These are phyloP conservation scores for Wickerhamomyces kurtzmanii DNA, from an alignment of 805 yeast species.

Conservation along the genomic window DNA sequence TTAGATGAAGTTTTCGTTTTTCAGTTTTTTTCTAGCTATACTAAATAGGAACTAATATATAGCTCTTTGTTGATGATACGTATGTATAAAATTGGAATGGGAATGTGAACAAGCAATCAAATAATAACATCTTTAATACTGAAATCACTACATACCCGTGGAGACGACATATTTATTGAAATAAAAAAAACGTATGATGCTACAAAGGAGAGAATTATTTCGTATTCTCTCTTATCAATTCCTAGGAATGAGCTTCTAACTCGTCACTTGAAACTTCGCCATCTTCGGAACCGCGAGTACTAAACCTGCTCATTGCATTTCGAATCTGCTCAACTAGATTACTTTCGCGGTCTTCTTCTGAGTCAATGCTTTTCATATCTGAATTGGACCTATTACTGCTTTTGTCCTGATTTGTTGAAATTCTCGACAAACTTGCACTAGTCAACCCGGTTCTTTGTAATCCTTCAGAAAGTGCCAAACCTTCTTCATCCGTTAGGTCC, in stretches of 20 bases:
- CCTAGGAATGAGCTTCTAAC: slow-evolving; percentile 34
- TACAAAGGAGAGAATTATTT: neutral
- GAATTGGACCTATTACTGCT: slow-evolving; percentile 1
- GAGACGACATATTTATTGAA: too few relatives aligned
- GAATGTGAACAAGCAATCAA: neutral
- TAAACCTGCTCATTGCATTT: slow-evolving; percentile 27
- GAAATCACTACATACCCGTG: neutral
- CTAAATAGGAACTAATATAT: too few relatives aligned
- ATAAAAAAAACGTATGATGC: neutral
- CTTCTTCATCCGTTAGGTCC: slow-evolving; percentile 59
- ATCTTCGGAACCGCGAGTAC: slow-evolving; percentile 17
- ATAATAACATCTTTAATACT: neutral
- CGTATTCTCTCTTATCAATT: neutral
- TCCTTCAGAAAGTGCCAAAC: slow-evolving; percentile 15
- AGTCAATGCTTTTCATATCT: slow-evolving; percentile 1
- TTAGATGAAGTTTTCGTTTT: too few relatives aligned
- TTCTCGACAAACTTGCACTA: slow-evolving; percentile 11
- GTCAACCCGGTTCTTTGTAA: slow-evolving; percentile 7
- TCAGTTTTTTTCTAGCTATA: too few relatives aligned
- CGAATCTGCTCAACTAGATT: slow-evolving; percentile 30
- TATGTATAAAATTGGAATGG: too few relatives aligned
- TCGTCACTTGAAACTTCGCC: slow-evolving; percentile 44
- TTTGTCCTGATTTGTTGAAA: slow-evolving; percentile 7
- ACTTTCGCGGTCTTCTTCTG: slow-evolving; percentile 13
- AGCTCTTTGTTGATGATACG: neutral